Conservation (phyloP, 768 basidiomycete genomes). For the Mrakia hoshinonis region DNA sequence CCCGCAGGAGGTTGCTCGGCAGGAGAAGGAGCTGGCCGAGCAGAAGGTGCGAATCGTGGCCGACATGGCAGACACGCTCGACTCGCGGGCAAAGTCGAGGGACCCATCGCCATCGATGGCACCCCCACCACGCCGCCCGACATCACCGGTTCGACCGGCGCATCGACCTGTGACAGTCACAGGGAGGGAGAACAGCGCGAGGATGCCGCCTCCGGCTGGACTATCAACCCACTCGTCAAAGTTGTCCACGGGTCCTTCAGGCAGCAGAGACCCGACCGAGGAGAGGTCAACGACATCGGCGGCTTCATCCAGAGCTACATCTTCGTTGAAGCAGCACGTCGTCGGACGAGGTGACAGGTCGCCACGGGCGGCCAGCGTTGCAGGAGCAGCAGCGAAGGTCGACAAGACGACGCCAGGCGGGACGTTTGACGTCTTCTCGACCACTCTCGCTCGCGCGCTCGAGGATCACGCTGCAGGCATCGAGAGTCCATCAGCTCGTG, state of each 20-base stretch:
- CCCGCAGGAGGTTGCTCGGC: constrained; percentile 1
- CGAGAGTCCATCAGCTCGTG: constrained; percentile 59
- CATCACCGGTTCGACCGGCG: neutral
- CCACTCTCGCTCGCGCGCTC: constrained; percentile 50
- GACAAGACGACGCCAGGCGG: constrained; percentile 15
- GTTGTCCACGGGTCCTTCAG: too few species aligned
- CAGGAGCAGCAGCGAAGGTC: neutral
- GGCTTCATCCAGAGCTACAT: neutral
- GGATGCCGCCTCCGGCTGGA: neutral
- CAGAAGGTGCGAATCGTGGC: constrained; percentile 91
- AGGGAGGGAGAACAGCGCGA: neutral
- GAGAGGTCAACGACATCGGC: too few species aligned
- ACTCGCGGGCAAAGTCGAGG: neutral
- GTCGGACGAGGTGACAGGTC: neutral
- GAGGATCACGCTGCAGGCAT: constrained; percentile 56
- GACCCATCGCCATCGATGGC: too few species aligned
- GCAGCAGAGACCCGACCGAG: too few species aligned
- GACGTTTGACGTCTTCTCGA: constrained; percentile 31
- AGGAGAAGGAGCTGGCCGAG: constrained; percentile 61
- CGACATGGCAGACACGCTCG: constrained; percentile 60
- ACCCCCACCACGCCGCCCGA: neutral
- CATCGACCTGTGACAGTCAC: neutral
- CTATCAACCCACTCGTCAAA: too few species aligned
- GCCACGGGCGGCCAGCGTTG: too few species aligned
- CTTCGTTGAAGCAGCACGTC: neutral